These are phyloP conservation scores for Phytophthora pisi DNA, from an alignment of 352 stramenopile species.

Conservation along the genomic window DNA sequence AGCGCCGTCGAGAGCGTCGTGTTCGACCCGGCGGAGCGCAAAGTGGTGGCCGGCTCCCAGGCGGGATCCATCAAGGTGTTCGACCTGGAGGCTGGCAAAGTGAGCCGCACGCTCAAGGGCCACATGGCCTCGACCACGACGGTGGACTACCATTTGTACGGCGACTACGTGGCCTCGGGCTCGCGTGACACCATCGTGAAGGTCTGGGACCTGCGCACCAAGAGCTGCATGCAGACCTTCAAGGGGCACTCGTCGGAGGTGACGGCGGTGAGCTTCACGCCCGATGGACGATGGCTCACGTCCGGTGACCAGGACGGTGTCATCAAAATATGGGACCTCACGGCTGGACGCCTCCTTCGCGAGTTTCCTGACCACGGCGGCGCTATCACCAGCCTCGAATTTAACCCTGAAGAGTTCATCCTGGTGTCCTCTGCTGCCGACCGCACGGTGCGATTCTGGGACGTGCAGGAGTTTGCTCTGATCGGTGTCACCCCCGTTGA, in stretches of 20 bases:
- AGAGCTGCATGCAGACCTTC: conserved; percentile 89
- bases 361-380: conserved; percentile 81
- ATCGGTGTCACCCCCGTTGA: conserved; percentile 84
- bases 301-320: conserved; percentile 73
- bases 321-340: conserved; percentile 89
- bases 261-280: conserved; percentile 80
- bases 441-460: conserved; percentile 85
- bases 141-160: conserved; percentile 87
- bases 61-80: conserved; percentile 87
- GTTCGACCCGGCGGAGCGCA: conserved; percentile 80
- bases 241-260: conserved; percentile 81
- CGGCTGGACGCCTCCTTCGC: conserved; percentile 69
- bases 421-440: conserved; percentile 79
- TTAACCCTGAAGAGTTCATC: conserved; percentile 89
- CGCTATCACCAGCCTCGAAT: conserved; percentile 81
- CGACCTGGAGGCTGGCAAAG: conserved; percentile 80
- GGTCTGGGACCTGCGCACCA: conserved; percentile 85
- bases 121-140: conserved; percentile 86
- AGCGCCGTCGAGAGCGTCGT: conserved; percentile 81
- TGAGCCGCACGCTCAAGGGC: conserved; percentile 79
- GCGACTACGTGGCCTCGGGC: conserved; percentile 85
- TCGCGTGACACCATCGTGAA: conserved; percentile 87
- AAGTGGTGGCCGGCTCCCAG: conserved; percentile 78
- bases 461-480: conserved; percentile 84
- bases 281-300: conserved; percentile 84